A percentile compares a stretch with the other conserved stretches of the same genome.
phyloP scores from a whole-genome alignment of 441 rosid genomes.

The Mallotus japonicus region DNA sequence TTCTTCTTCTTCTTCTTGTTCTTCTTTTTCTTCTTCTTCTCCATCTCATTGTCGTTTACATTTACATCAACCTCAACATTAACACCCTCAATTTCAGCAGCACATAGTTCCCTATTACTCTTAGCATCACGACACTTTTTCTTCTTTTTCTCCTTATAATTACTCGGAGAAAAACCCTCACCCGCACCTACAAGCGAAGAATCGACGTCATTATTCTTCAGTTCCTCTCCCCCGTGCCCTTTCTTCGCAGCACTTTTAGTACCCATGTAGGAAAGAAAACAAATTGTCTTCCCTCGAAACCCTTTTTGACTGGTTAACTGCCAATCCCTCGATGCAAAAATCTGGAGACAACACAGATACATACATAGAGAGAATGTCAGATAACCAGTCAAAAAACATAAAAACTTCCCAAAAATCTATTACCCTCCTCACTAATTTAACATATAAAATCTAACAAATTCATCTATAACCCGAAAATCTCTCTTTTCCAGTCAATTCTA shows the following conservation, averaged over 20 bases:
- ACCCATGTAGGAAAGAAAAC: slow-evolving; percentile 1
- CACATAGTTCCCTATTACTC: neutral
- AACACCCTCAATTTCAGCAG: neutral
- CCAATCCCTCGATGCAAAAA: slow-evolving; percentile 15
- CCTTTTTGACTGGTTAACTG: slow-evolving; percentile 16
- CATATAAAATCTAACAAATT: no score
- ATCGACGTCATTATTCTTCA: neutral
- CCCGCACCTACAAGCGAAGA: neutral
- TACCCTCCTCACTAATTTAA: no score
- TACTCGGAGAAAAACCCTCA: neutral
- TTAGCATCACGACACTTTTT: neutral
- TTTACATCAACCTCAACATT: neutral
- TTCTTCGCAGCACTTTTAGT: neutral
- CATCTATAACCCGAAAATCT: no score
- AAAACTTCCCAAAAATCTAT: neutral
- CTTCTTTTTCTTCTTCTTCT: slow-evolving; percentile 2
- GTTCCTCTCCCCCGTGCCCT: neutral
- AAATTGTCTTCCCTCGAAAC: neutral
- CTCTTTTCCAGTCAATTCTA: no score
- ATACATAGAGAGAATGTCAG: slow-evolving; percentile 14
- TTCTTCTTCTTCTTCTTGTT: neutral
- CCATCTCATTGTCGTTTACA: neutral
- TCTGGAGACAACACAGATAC: slow-evolving; percentile 22
- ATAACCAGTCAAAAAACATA: slow-evolving; percentile 14
- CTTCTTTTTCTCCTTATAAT: neutral